These are phyloP conservation scores for Boletus nobilissimus DNA, from an alignment of 1,284 basidiomycete species.

Conservation along the genomic window DNA sequence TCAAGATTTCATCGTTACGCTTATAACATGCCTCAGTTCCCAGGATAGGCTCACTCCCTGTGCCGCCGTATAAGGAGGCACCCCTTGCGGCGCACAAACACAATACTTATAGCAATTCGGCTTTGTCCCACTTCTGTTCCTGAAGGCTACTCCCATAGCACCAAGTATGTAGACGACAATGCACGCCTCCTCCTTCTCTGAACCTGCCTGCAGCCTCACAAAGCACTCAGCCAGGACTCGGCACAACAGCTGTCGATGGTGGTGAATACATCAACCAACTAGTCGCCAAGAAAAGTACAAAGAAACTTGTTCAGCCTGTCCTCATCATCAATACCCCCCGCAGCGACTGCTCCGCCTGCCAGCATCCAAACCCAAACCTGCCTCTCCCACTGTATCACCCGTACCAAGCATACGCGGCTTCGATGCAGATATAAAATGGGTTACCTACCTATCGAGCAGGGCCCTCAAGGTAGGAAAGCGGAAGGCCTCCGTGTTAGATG, in stretches of 20 bases:
- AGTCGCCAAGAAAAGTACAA: slow-evolving; percentile 77
- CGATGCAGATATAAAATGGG: slow-evolving; percentile 47
- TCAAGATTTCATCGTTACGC: slow-evolving; percentile 7
- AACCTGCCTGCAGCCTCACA: slow-evolving; percentile 46
- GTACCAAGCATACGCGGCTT: slow-evolving; percentile 43
- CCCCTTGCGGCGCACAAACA: slow-evolving; percentile 77
- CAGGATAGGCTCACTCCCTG: slow-evolving; percentile 92
- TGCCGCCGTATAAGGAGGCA: slow-evolving; percentile 87
- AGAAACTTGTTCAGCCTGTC: slow-evolving; percentile 72
- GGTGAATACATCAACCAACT: slow-evolving; percentile 75
- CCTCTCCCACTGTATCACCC: slow-evolving; percentile 44
- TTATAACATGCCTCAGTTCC: slow-evolving; percentile 65
- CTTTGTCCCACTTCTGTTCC: slow-evolving; percentile 71
- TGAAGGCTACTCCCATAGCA: slow-evolving; percentile 70
- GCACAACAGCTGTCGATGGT: slow-evolving; percentile 48
- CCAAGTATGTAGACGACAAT: slow-evolving; percentile 42
- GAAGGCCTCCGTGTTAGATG: slow-evolving; percentile 59
- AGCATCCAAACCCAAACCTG: slow-evolving; percentile 29
- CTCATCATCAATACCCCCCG: slow-evolving; percentile 54
- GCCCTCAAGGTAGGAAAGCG: slow-evolving; percentile 59
- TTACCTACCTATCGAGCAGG: slow-evolving; percentile 47
- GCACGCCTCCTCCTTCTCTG: slow-evolving; percentile 61
- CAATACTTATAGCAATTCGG: slow-evolving; percentile 84
- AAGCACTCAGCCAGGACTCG: slow-evolving; percentile 52
- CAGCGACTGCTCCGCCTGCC: slow-evolving; percentile 39